Evolutionary conservation across 225 moss, liverwort and hornwort species (phyloP), one percentile per base, ranked within the genome.

Genomic region (Lunularia cruciata): DNA sequence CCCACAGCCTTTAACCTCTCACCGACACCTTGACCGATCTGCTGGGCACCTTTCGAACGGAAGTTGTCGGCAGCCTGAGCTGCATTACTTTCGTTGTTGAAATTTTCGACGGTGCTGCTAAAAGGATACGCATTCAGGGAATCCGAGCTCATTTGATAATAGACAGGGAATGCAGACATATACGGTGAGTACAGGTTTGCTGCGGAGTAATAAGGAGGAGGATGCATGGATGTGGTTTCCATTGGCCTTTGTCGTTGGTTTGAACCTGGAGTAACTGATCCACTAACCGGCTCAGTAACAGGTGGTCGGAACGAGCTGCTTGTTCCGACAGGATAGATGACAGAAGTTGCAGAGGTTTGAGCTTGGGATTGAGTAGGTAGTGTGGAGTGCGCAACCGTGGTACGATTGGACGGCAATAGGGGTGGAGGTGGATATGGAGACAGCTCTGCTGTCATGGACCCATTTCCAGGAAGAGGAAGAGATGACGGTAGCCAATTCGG

Each of bases 1-100:
- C 83, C 89, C 47, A 46, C 47, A 34, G 81, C 84, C 73, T 73
- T 79, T 30, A 87, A 71, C 49, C 70, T 79, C 71, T 92, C 89
- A 45, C 75, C 84, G 27, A 86, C 73, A 42, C 89, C 89, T 5
- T 69, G 53, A 71, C 56, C 55, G 76, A 27, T 63, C 77, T 76
- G 83, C 39, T 72, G 71, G 70, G 63, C 20, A 45, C 46, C 35
- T 67, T 68, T 76, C 40, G 58, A 73, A 36, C 18, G 63, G 68
- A 55, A 74, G 19, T 57, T 73, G n/a, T 84, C 67, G 47, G 74
- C 80, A 61, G 47, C 75, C 54, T 63, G 71, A 43, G 38, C 60
- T 59, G 63, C 47, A 77, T 68, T 72, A 62, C 38, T 65, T 48
- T 79, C 86, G 77, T 30, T 74, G 76, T 18, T 73, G 75, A 63